Base-by-base conservation (phyloP, 129 eudicot genomes). In the Ambrosia artemisiifolia region DNA sequence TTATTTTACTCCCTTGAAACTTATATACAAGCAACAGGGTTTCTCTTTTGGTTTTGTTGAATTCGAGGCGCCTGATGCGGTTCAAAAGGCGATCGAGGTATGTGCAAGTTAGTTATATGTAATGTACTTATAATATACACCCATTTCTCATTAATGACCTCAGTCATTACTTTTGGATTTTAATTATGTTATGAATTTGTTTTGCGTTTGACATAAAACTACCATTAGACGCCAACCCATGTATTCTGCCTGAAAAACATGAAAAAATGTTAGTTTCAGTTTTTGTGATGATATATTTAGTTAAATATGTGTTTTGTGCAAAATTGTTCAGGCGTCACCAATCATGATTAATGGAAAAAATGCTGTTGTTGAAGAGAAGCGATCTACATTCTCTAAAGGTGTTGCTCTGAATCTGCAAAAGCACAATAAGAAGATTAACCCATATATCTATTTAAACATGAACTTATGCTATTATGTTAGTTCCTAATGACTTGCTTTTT, bases 31-130 rank as follows among this genome's bases (percentile, higher is more conserved):
- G 88, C 88, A 81, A 83, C 93, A 91, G 76, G 95, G 90, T 7
- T 86, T 95, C 63, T 84, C 88, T 73, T 95, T 95, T 76, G 99
- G 99, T 34, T 95, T 95, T 77, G 96, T 95, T 55, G 97, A 95
- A 74, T 95, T 85, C 63, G 99, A 95, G 92, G 80, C 63, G 47
- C 84, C 90, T 53, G 87, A 43, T 30, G 85, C 99, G 49, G 92
- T 80, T 19, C 88, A 82, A 61, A 86, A 82, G 67, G 97, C 99
- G 54, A 84, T 95, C 0, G 94, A 91, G 97, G 99, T 95, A 83
- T 68, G 74, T 24, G 7, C 34, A 19, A 50, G 44, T 75, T 73
- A 42, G 44, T 38, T 13, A 50, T 47, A 11, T 7, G 12, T 50
- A 6, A 11, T 35, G 63, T 69, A 12, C 20, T 49, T 49, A 20